Percentiles rank a stretch among this genome's conserved stretches.
These are phyloP conservation scores for Cruciata laevipes DNA, from an alignment of 257 asterid genomes.

Conservation along the genomic window DNA sequence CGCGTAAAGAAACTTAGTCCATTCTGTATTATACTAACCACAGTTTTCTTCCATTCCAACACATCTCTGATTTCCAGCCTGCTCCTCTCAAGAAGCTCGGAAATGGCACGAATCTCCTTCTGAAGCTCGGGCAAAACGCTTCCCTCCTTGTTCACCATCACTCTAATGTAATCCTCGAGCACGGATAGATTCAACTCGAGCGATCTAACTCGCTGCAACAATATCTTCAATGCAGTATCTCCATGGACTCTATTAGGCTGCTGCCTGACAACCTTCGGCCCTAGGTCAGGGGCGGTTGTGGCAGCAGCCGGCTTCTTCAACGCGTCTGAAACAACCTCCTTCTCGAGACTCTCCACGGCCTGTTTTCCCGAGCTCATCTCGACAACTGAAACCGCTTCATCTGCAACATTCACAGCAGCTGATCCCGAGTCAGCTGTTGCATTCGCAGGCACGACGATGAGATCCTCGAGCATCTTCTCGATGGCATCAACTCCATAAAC, in stretches of 20 bases:
- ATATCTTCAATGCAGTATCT: slow-evolving; percentile 82
- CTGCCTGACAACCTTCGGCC: slow-evolving; percentile 41
- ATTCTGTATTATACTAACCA: slow-evolving; percentile 34
- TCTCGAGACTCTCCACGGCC: slow-evolving; percentile 33
- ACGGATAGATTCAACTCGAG: slow-evolving; percentile 72
- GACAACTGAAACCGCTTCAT: slow-evolving; percentile 21
- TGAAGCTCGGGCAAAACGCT: slow-evolving; percentile 74
- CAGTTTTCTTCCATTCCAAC: slow-evolving; percentile 62
- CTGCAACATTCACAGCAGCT: slow-evolving; percentile 19
- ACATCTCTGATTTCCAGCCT: slow-evolving; percentile 66
- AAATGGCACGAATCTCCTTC: slow-evolving; percentile 49
- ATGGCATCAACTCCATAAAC: slow-evolving; percentile 94
- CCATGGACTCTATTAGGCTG: slow-evolving; percentile 68
- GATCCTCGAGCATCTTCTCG: slow-evolving; percentile 96
- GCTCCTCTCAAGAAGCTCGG: slow-evolving; percentile 56
- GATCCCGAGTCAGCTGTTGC: slow-evolving; percentile 32
- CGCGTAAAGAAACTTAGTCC: background rate
- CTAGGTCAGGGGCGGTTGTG: slow-evolving; percentile 43
- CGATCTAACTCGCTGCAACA: slow-evolving; percentile 81
- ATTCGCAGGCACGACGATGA: slow-evolving; percentile 51
- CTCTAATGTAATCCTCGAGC: slow-evolving; percentile 84
- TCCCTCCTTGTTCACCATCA: slow-evolving; percentile 60
- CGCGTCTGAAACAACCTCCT: slow-evolving; percentile 30
- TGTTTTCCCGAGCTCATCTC: slow-evolving; percentile 16
- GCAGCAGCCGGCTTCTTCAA: slow-evolving; percentile 29